Evolutionary conservation across 2,329 filamentous ascomycete species (phyloP), one percentile per base, ranked within the genome.

Genomic region (Aspergillus terreus): DNA sequence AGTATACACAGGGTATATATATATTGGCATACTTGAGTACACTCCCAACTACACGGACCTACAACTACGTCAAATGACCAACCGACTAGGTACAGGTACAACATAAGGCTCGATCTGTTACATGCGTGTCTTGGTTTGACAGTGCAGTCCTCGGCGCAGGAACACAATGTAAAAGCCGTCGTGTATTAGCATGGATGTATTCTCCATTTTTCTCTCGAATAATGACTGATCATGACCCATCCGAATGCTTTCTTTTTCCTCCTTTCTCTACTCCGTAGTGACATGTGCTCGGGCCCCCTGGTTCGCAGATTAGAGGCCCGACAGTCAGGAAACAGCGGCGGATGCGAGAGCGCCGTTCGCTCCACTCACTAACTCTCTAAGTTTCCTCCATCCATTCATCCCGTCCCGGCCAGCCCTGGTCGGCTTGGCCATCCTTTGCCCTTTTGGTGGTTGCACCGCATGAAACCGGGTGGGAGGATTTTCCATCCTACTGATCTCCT

Each of bases 321-420:
- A 67, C 64, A 68, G 59, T 64, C 60, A 65, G 66, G 66, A 69
- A 66, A 51, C 64, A 63, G 59, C 57, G 58, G 57, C 63, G 57
- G 62, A 62, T 65, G 64, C 64, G 65, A 66, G 61, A 59, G 53
- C 33, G 56, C 63, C 66, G 66, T 69, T 69, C 66, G 61, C 58
- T 67, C 63, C 63, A 63, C 63, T 56, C 23, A 4, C 23, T 23
- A 23, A 23, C 23, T 23, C 19, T 19, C 19, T 19, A 3, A 19
- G 19, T 19, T 47, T 53, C 49, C 40, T 32, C 14, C 35, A 38
- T 38, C 35, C 35, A 38, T 38, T 17, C 35, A 38, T 38, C 12
- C 35, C 35, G 5, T n/a, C 35, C 33, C 35, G 6, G 14, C 35
- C 35, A n/a, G 35, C 15, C 42, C 49, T 56, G 49, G 38, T 46